Percentiles rank a stretch among this genome's conserved stretches.
phyloP scores from a whole-genome alignment of 2,329 filamentous ascomycete genomes.

The Beauveria australis region DNA sequence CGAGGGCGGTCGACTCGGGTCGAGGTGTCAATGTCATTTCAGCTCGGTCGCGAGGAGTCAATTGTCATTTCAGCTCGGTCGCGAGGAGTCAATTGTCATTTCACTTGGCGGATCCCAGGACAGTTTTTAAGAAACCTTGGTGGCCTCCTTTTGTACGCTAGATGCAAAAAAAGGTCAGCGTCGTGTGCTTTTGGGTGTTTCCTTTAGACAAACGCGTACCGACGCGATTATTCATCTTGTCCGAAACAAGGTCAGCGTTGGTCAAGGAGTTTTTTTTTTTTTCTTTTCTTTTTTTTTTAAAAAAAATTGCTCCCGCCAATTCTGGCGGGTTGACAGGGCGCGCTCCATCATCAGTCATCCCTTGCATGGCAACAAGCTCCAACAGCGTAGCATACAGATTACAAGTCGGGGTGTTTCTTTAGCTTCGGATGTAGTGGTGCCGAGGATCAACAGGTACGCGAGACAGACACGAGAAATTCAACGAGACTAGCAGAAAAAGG shows the following conservation, averaged over 20 bases:
- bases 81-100: background rate
- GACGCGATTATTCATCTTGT: background rate
- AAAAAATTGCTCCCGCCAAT: background rate
- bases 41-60: background rate
- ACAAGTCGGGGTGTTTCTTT: background rate
- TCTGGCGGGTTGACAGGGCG: background rate
- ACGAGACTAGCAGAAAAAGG: background rate
- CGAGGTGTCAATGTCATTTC: background rate
- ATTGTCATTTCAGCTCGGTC: background rate
- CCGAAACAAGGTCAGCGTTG: background rate
- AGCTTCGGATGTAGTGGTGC: background rate
- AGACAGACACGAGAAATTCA: background rate
- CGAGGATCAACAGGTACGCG: conserved; percentile 4
- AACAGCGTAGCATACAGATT: background rate
- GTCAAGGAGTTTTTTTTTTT: background rate
- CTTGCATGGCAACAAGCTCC: background rate
- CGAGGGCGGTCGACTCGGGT: too few relatives aligned
- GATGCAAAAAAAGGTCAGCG: background rate
- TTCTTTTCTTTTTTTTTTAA: background rate
- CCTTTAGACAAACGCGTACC: background rate
- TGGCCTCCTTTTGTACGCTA: background rate
- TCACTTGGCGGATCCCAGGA: background rate
- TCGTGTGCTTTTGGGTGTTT: background rate
- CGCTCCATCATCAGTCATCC: background rate
- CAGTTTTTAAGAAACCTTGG: background rate